Base-by-base conservation (phyloP, 345 rosid species). In the Eucalyptus coolabah region DNA sequence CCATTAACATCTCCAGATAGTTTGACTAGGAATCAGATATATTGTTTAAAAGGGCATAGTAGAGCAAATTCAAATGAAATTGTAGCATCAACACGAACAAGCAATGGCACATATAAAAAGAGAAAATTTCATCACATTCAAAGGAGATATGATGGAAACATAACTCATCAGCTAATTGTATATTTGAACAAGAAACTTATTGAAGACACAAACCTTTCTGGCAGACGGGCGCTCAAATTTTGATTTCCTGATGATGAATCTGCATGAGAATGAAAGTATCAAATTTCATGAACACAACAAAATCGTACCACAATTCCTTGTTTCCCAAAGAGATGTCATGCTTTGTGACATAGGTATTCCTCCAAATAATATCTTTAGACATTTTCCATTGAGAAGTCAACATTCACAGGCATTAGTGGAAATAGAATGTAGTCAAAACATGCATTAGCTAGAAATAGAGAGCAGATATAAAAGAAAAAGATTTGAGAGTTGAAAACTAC, bases 191-290 rank as follows among this genome's bases (percentile, higher is more conserved):
- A 77, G 30, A 77, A 77, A 77, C 47, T 23, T 2, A 40, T 77
- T 40, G 30, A 77, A 40, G 47, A 40, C 28, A 40, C 93, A 90
- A 92, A 97, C 99, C 99, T 98, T 93, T 97, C 99, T 91, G 99
- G 99, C 89, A 98, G 97, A 86, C 98, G 94, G 88, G 98, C 95
- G 90, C 94, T 94, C 89, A 96, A 95, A 89, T 92, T 94, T 90
- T 95, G 98, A 92, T 87, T 92, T 92, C 93, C 95, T 88, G 96
- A 92, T 72, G 96, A 94, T 87, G 94, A 93, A 89, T 98, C 99
- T 98, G 96, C 90, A 93, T 60, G 32, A 82, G 85, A 42, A 81
- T 18, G 82, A 44, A 89, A 47, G 51, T 67, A 50, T 28, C 37
- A 34, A 26, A 87, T 51, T 12, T 67, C 77, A 82, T 59, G 67